Percentiles rank a stretch among this genome's conserved stretches.
Conservation (phyloP, 1,284 basidiomycete species). For the Taiwanofungus camphoratus region DNA sequence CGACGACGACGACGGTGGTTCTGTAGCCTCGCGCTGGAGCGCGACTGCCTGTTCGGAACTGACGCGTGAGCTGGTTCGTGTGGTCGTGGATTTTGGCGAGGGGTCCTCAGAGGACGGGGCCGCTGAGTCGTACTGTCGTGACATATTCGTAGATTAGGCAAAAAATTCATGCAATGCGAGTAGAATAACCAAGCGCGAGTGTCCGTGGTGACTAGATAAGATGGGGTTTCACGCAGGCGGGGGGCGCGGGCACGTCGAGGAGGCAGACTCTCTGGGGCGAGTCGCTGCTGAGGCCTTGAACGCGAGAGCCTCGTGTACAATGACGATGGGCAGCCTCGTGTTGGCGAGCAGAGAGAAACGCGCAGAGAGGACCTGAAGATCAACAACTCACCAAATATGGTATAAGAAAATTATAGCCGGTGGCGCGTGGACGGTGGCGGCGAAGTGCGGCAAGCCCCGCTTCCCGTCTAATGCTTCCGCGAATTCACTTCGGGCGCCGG, state of each 20-base stretch:
- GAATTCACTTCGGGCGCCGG: slow-evolving; percentile 6
- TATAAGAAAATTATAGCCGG: slow-evolving; percentile 14
- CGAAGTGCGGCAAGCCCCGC: slow-evolving; percentile 9
- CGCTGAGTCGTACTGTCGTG: slow-evolving; percentile 27
- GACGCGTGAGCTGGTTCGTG: slow-evolving; percentile 21
- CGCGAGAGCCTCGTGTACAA: slow-evolving; percentile 31
- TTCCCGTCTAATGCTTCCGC: slow-evolving; percentile 15
- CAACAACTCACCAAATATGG: slow-evolving; percentile 22
- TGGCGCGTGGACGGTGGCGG: slow-evolving; percentile 2
- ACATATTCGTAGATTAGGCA: slow-evolving; percentile 28
- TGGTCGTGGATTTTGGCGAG: slow-evolving; percentile 23
- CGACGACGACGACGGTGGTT: slow-evolving; percentile 20
- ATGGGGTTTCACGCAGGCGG: slow-evolving; percentile 21
- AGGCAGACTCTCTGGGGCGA: slow-evolving; percentile 24
- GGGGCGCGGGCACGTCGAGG: slow-evolving; percentile 22
- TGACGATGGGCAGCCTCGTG: slow-evolving; percentile 31
- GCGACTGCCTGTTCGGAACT: slow-evolving; percentile 19
- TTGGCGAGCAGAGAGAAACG: slow-evolving; percentile 22
- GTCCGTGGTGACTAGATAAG: slow-evolving; percentile 22
- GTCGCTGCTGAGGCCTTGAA: slow-evolving; percentile 27
- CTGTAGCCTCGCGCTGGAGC: slow-evolving; percentile 17
- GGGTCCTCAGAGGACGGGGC: slow-evolving; percentile 18
- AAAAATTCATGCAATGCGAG: slow-evolving; percentile 23
- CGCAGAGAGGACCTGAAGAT: slow-evolving; percentile 18
- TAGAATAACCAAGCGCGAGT: slow-evolving; percentile 19